Conservation (phyloP, 306 rosid species). For the Comarum palustre region DNA sequence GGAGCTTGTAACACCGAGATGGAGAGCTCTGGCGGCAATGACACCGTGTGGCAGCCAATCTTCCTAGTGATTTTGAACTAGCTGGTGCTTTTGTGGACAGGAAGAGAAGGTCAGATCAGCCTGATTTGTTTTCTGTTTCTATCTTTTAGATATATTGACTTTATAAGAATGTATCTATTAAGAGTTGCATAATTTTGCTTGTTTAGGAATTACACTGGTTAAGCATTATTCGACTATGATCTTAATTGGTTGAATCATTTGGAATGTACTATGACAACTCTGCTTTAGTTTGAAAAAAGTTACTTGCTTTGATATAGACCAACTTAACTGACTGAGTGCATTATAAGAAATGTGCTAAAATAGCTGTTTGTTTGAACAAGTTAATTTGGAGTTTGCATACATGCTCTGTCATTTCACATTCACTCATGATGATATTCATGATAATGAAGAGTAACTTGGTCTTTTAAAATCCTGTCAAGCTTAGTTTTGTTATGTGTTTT, state of each 20-base stretch:
- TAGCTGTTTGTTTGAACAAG: background rate
- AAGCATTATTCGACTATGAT: background rate
- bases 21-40: constrained; percentile 19
- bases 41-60: constrained; percentile 17
- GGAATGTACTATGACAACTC: background rate
- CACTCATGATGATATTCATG: background rate
- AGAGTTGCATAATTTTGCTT: background rate
- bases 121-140: background rate
- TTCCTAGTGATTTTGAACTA: constrained; percentile 61
- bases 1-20: constrained; percentile 42
- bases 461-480: background rate
- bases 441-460: background rate
- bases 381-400: background rate
- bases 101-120: constrained; percentile 44
- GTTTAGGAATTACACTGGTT: background rate
- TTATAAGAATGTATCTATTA: background rate
- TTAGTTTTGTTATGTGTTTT: no score
- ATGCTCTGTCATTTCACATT: background rate
- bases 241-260: background rate
- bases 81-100: constrained; percentile 66
- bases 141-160: background rate
- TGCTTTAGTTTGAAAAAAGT: background rate
- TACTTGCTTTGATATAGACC: background rate
- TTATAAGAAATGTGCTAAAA: background rate
- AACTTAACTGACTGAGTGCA: background rate